A percentile compares a stretch with the other conserved stretches of the same genome.
These are phyloP conservation scores for Nitzschia putrida DNA, from an alignment of 108 stramenopile genomes.

Conservation along the genomic window DNA sequence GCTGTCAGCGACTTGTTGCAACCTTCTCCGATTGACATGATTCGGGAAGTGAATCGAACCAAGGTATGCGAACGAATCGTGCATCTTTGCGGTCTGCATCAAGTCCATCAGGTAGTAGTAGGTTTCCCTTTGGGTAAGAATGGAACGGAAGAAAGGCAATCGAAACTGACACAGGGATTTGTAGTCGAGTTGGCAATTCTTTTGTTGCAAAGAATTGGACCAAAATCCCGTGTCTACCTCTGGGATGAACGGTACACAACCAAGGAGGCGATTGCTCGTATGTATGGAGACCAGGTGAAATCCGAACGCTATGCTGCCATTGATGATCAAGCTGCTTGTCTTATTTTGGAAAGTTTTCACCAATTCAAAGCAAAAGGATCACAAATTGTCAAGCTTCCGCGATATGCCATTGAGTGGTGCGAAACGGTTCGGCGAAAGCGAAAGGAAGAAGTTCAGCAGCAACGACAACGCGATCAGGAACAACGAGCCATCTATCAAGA, in stretches of 20 bases:
- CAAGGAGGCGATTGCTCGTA: conserved; percentile 72
- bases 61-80: conserved; percentile 47
- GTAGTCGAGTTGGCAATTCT: conserved; percentile 37
- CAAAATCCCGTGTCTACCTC: conserved; percentile 50
- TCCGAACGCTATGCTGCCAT: conserved; percentile 44
- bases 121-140: conserved; percentile 83
- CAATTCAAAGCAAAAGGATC: conserved; percentile 55
- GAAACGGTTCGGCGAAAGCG: conserved; percentile 1
- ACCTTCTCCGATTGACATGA: conserved; percentile 67
- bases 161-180: conserved; percentile 62
- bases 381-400: conserved; percentile 28
- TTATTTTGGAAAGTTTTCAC: conserved; percentile 83
- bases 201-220: conserved; percentile 41
- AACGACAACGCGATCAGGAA: conserved; percentile 13
- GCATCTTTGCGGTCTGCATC: conserved; percentile 42
- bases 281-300: conserved; percentile 3
- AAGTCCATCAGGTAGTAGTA: conserved; percentile 63
- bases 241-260: conserved; percentile 87
- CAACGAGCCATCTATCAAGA: no score
- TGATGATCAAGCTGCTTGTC: conserved; percentile 82
- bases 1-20: conserved; percentile 70
- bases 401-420: conserved; percentile 1
- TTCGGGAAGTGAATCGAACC: conserved; percentile 51
- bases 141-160: conserved; percentile 76
- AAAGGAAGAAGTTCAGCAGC: conserved; percentile 3